Base-by-base conservation (phyloP, 805 yeast genomes). In the Maudiozyma turicensis region DNA sequence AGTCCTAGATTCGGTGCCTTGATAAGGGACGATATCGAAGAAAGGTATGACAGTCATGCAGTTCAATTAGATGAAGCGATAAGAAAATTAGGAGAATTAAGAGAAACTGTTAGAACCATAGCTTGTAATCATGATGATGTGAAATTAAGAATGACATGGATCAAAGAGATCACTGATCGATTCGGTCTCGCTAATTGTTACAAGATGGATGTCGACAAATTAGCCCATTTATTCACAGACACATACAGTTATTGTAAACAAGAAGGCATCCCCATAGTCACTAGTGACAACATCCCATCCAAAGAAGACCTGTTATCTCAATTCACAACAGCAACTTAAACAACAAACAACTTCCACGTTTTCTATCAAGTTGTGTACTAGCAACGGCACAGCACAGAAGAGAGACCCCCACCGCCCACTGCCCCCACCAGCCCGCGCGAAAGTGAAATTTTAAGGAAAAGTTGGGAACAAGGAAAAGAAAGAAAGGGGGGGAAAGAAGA, bases 1-100 rank as follows among this genome's bases (percentile, higher is more conserved):
- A 58, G 64, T 3, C 70, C 70, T 6, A 45, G 69, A 26, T 65
- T 60, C 42, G 60, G 63, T 3, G 60, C 67, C 5, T 45, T 66
- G 42, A 49, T 66, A 30, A 54, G 64, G 44, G 58, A 58, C 37
- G 66, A 65, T 40, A 57, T 65, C 20, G 52, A 48, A 8, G 29
- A 44, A 8, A 40, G 52, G 33, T 55, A 56, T 31, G 15, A 29
- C 11, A 48, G 9, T 15, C 34, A 50, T 2, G 54, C 54, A 3
- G 39, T 56, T 13, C 58, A 60, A 26, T 50, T 66, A 7, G 55
- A 56, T 15, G 46, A 48, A 7, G 55, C 67, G 32, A 54, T 64
- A 5, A 49, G 47, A 3, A 61, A 54, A 15, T 50, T 66, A 39
- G 65, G 60, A 5, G 11, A n/a, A 30, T 30, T 47, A 9, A 8